Evolutionary conservation across 129 eudicot species (phyloP), one percentile per base, ranked within the genome.

Genomic region (Ambrosia artemisiifolia): DNA sequence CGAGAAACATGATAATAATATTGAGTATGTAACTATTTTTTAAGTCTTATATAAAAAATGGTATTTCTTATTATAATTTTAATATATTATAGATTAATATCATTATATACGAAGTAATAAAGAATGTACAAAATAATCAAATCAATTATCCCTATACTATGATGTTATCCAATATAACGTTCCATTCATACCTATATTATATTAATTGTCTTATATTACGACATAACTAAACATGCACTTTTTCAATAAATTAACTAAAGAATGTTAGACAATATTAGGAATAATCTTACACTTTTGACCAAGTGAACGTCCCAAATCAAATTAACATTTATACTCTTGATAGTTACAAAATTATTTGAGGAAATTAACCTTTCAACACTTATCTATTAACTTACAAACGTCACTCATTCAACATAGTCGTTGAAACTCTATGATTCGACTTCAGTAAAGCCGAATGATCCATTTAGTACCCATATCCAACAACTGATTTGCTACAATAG

Each of bases 401-500:
- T 20, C 24, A 24, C 48, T 36, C 36, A 8, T 49, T 50, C 64
- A 36, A 20, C 65, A n/a, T 14, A 9, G 6, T 59, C 33, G 63
- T 60, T 69, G 75, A 60, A 70, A 46, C 76, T 24, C 10, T 42
- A 18, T 70, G 46, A 47, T 51, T 77, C 10, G 10, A 77, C 74
- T 20, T 67, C 18, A 1, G 0, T 30, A 54, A 16, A 66, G 12
- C 48, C 28, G 28, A 24, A 24, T 24, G 28, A 24, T 24, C 0
- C 13, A 16, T 38, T 71, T 53, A 70, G 30, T 78, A 78, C 8
- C 77, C 87, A n/a, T 82, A 86, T 43, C 91, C 92, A 57, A 86
- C 85, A 6, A 88, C 84, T 2, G 96, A 88, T 81, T 87, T 88
- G 83, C 87, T 84, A 79, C 79, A 84, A 71, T 88, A 76, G 42